Evolutionary conservation across 1,139 yeast species (phyloP), one percentile per base, ranked within the genome.

Genomic region (Magnusiomyces ingens): DNA sequence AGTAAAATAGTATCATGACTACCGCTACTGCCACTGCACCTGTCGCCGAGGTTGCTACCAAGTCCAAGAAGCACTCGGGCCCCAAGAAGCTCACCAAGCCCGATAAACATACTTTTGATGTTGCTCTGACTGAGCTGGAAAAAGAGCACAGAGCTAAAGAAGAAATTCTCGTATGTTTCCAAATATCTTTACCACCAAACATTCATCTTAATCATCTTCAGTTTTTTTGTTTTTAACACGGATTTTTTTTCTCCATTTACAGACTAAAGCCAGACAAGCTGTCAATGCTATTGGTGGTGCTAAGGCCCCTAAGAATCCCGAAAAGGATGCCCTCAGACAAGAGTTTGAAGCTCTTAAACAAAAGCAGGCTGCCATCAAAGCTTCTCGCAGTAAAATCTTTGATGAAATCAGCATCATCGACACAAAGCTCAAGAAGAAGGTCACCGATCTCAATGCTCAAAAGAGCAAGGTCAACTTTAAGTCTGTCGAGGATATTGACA

Each of bases 341-440:
- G 79, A 85, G 70, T 80, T 89, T 64, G 81, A 79, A 65, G 78
- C 76, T 52, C 77, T 88, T 64, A 75, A 82, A 67, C 79, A 80
- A 71, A 72, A 76, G 56, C 97, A 89, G 75, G 80, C 82, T 58
- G 80, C 78, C 59, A 75, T 83, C 70, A 89, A 89, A 75, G 71
- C 73, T 59, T 82, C 86, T 67, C 81, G 95, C 73, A 80, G 77
- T 64, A 71, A 75, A 52, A 72, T 88, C 64, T 79, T 80, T 66
- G 90, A 84, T 60, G 89, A 85, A 71, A 80, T 91, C 69, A 85
- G 83, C 70, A 72, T 75, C 49, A 72, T 84, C 60, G 98, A 93
- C 64, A 75, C 78, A 58, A 76, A 77, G 58, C 74, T 89, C 73
- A 88, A 88, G 77, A 82, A 84, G 71, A 88, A 84, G 73, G 80